Conservation (phyloP, 106 monocot species). For the Allium sativum region DNA sequence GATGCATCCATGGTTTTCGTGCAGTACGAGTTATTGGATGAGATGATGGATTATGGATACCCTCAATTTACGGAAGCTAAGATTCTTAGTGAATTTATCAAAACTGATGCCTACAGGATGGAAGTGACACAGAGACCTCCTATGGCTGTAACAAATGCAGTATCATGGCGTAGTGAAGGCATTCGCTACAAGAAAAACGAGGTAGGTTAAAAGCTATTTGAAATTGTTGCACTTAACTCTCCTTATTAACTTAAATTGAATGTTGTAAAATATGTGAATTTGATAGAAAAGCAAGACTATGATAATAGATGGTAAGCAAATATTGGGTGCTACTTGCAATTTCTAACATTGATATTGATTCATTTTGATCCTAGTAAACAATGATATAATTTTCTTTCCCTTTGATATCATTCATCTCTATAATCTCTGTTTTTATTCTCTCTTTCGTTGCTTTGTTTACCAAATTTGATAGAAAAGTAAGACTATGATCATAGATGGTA, state of each 20-base stretch:
- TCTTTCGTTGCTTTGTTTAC: no score
- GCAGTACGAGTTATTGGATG: constrained; percentile 94
- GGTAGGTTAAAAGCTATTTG: constrained; percentile 28
- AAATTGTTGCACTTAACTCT: not conserved
- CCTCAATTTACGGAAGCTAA: constrained; percentile 95
- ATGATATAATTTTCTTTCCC: no score
- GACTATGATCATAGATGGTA: no score
- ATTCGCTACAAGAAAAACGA: constrained; percentile 98
- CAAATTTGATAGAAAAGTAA: not conserved
- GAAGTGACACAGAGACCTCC: constrained; percentile 92
- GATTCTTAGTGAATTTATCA: constrained; percentile 92
- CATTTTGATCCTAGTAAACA: no score
- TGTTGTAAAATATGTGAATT: not conserved
- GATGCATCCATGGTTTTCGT: not conserved
- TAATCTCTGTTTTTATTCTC: no score
- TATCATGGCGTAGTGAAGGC: constrained; percentile 97
- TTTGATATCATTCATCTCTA: no score
- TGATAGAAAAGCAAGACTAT: not conserved
- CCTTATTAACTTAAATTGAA: not conserved
- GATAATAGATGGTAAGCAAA: no score
- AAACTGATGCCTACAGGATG: constrained; percentile 97
- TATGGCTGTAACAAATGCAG: constrained; percentile 97
- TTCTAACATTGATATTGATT: no score
- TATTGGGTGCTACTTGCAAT: no score
- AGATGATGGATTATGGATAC: constrained; percentile 97